A percentile compares a stretch with the other conserved stretches of the same genome.
Evolutionary conservation across 305 asterid species (phyloP).

Genomic region (Rubia balearica): DNA sequence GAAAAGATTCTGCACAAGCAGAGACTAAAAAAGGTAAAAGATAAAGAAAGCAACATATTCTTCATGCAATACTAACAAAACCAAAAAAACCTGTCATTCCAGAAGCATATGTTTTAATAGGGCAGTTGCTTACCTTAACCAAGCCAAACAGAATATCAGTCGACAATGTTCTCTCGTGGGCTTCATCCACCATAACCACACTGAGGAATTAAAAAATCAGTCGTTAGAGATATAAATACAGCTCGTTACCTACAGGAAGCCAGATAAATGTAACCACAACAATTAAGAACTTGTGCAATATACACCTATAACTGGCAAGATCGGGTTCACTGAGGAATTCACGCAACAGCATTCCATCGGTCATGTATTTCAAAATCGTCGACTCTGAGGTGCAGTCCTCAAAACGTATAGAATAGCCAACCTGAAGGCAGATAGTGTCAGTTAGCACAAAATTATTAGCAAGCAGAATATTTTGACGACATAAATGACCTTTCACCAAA

Average conservation of each 20-base stretch:
- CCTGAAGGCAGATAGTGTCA: constrained; percentile 29
- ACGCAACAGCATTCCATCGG: constrained; percentile 82
- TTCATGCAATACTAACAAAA: not conserved
- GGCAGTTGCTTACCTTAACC: constrained; percentile 47
- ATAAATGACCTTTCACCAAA: not conserved
- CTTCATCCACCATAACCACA: constrained; percentile 93
- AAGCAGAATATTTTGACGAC: not conserved
- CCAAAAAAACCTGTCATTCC: not conserved
- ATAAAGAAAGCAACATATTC: not conserved
- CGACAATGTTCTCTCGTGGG: constrained; percentile 88
- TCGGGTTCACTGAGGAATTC: constrained; percentile 93
- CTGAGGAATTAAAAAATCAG: constrained; percentile 24
- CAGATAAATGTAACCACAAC: not conserved
- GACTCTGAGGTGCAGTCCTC: constrained; percentile 92
- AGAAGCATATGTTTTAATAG: not conserved
- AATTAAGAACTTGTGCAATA: not conserved
- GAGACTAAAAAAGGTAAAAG: not conserved
- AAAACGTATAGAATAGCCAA: constrained; percentile 93
- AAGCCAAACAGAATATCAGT: constrained; percentile 91
- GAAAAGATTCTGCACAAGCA: not conserved
- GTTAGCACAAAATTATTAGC: not conserved
- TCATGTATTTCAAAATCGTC: constrained; percentile 80
- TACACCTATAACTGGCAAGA: constrained; percentile 59
- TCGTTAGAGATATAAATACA: not conserved
- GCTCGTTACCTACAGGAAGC: not conserved